Base-by-base conservation (phyloP, 257 asterid species). In the Solanum chmielewskii region DNA sequence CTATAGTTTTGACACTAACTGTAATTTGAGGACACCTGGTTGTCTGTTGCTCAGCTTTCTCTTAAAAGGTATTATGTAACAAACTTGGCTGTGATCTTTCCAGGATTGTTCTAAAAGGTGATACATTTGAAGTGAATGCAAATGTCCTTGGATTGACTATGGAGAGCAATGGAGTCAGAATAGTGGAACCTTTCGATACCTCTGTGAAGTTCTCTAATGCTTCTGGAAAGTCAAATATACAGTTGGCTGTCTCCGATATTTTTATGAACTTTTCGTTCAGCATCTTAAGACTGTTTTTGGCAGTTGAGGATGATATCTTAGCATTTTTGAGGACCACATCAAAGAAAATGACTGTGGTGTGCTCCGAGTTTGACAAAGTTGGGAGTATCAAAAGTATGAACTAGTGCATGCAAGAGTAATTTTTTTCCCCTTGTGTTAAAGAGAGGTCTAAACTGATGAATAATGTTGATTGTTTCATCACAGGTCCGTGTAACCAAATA, bases 81-180 rank as follows among this genome's bases (percentile, higher is more conserved):
- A 71, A 70, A n/a, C 83, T 73, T 44, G 15, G 33, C 59, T 52
- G n/a, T 91, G 86, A 89, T 88, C 69, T 83, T 88, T 92, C 89
- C 95, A 97, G 99, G 96, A 90, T 97, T 89, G 95, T 94, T 89
- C 83, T 94, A 87, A 93, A 94, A 89, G 99, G 96, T 11, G 92
- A 90, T 86, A 91, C 93, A n/a, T 78, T 92, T 66, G 94, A 97
- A 86, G 88, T 95, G 94, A 91, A 86, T 91, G 99, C 96, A 27
- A 91, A 92, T 52, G 94, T 90, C 88, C 94, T 94, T 92, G 98
- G 95, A 82, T 90, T 97, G 81, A 95, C 96, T 84, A 89, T 97
- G 98, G 99, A 97, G 93, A 95, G 99, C 94, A 97, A 95, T 90
- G 99, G 99, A 87, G 90, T 97, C 85, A 92, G 92, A 88, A 95